Base-by-base conservation (phyloP, 805 yeast species). In the Hanseniaspora taiwanica region DNA sequence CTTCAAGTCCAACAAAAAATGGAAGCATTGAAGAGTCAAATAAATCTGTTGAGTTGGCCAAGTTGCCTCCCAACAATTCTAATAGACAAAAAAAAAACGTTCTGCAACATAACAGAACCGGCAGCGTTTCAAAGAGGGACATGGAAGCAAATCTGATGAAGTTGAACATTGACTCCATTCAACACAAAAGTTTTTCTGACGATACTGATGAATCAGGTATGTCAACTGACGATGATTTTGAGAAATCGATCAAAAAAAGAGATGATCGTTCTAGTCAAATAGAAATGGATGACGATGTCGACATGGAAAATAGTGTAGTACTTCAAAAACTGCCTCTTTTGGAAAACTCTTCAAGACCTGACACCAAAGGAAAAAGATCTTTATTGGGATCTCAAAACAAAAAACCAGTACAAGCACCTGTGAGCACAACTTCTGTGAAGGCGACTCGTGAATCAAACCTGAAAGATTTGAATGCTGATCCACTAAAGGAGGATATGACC, bases 291-390 rank as follows among this genome's bases (percentile, higher is more conserved):
- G 17, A 29, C 4, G 33, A n/a, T 18, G 33, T 29, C 6, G 33
- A 29, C 14, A n/a, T 29, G 33, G 33, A 29, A 3, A 14, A 16
- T 16, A 29, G 33, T 29, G 25, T 23, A 7, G 9, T 27, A 58
- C 62, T 1, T 52, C 60, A 6, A 50, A 51, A 27, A 45, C 53
- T 20, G 41, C 55, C 2, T 44, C 57, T 3, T 45, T 54, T 3
- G 23, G 34, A 24, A 39, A 31, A 35, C 14, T 12, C 8, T 3
- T 4, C 40, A 2, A 34, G 41, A 14, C 19, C 41, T 23, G 21
- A 42, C 37, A 21, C 35, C 8, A 44, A 44, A 23, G 36, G 34
- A 14, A 42, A 45, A 9, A 40, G 45, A 27, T 29, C 23, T 19
- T 41, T 35, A 17, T 35, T 35, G 14, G 34, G 34, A n/a, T 36